Percentiles rank a stretch among this genome's conserved stretches.
Evolutionary conservation across 805 yeast genomes (phyloP).

Genomic region (Cyberlindnera euphorbiae): DNA sequence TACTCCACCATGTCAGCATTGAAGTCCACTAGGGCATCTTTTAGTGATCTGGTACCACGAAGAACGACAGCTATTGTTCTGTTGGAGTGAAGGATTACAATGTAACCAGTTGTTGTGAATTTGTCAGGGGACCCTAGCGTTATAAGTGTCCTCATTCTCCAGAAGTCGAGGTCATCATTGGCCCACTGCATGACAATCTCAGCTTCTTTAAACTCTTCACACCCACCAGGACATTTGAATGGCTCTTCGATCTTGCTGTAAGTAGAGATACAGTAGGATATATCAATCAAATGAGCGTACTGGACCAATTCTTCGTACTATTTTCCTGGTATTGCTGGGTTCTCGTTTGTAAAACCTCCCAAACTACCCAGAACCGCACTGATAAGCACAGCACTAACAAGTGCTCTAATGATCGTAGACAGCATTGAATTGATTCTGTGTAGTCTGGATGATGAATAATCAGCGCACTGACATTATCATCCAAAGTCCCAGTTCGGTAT

Average conservation of each 20-base stretch:
- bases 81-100: slow-evolving; percentile 16
- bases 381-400: too few species aligned
- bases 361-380: too few species aligned
- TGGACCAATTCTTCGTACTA: slow-evolving; percentile 13
- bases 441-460: too few species aligned
- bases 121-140: slow-evolving; percentile 1
- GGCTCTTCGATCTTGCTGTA: slow-evolving; percentile 18
- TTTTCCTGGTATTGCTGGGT: slow-evolving; percentile 8
- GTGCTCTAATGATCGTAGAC: too few species aligned
- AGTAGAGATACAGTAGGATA: slow-evolving; percentile 26
- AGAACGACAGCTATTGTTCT: slow-evolving; percentile 13
- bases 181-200: slow-evolving; percentile 25
- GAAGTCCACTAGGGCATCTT: slow-evolving; percentile 24
- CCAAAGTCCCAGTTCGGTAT: too few species aligned
- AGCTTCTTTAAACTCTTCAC: slow-evolving; percentile 20
- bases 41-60: slow-evolving; percentile 26
- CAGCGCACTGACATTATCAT: too few species aligned
- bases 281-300: slow-evolving; percentile 23
- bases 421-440: too few species aligned
- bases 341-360: too few species aligned
- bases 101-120: slow-evolving; percentile 24
- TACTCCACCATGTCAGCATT: slow-evolving; percentile 22
- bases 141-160: not conserved
- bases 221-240: slow-evolving; percentile 22
- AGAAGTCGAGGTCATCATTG: slow-evolving; percentile 14